phyloP scores from a whole-genome alignment of 1,284 basidiomycete species.

The Porodaedalea pini region DNA sequence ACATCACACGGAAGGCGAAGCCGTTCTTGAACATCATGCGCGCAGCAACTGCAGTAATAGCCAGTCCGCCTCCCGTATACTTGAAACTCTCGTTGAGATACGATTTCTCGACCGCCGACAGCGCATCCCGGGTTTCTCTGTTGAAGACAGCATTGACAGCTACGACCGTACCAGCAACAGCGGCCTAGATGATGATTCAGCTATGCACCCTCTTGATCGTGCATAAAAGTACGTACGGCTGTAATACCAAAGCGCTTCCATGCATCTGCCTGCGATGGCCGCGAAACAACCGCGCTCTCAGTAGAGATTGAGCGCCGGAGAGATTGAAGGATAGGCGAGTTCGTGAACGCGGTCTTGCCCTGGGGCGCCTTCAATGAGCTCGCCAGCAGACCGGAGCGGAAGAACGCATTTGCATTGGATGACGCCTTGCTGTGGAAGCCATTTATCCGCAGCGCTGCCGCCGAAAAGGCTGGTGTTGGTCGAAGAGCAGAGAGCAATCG shows the following conservation, averaged over 20 bases:
- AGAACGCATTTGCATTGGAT: conserved; percentile 8
- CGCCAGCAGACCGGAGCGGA: conserved; percentile 11
- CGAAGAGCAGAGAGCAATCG: conserved; percentile 5
- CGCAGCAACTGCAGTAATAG: conserved; percentile 74
- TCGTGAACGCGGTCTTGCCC: conserved; percentile 4
- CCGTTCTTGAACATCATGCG: conserved; percentile 76
- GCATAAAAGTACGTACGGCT: conserved; percentile 47
- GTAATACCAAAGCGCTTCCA: conserved; percentile 51
- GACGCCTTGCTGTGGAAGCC: conserved; percentile 15
- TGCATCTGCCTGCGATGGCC: conserved; percentile 37
- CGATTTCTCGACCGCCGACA: conserved; percentile 57
- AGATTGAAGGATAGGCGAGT: conserved; percentile 5
- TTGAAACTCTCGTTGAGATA: conserved; percentile 83
- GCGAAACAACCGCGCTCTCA: conserved; percentile 38
- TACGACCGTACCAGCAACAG: conserved; percentile 66
- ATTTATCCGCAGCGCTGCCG: conserved; percentile 1
- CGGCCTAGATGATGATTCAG: conserved; percentile 49
- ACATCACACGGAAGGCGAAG: conserved; percentile 75
- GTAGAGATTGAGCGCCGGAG: conserved; percentile 40
- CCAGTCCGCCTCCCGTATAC: conserved; percentile 81
- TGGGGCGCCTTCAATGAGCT: conserved; percentile 12
- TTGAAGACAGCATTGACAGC: conserved; percentile 67
- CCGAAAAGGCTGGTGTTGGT: neutral
- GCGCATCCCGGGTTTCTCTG: conserved; percentile 69
- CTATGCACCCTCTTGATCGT: no score